Evolutionary conservation across 2,329 filamentous ascomycete species (phyloP), one percentile per base, ranked within the genome.

Genomic region (Rhynchosporium secalis): DNA sequence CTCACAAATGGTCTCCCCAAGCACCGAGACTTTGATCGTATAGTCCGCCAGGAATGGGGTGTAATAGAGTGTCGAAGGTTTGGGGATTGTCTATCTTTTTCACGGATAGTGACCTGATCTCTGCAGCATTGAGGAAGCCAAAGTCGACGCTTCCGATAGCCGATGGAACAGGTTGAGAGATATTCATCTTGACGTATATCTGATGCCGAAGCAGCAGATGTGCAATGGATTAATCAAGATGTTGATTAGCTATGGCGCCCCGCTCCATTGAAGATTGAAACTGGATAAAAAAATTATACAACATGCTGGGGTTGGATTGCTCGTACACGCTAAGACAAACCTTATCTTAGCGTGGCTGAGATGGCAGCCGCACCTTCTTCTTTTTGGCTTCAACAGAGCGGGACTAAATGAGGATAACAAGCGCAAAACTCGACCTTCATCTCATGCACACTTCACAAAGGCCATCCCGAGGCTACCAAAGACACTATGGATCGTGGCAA

Each of bases 11-110:
- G 73, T 96, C 92, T 54, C 90, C 87, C 83, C 92, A 96, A 58
- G 94, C 91, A 36, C 95, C 95, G 64, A 99, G 82, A 52, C 94
- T 93, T 61, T 91, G 86, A 76, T 97, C 95, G 74, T 99, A 96
- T 8, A 99, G 83, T 75, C 95, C 95, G 63, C 92, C 92, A 13
- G 92, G 90, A 9, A 96, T 85, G 7, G 94, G 93, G 71, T 96
- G 93, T 68, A 96, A 83, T 61, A 97, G 85, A 62, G 86, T 92
- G 77, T 98, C 95, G 76, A 98, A 95, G n/a, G 95, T 96, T 69
- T 85, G 91, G 57, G 92, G 89, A 79, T 96, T 96, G 73, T 96
- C 90, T 71, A 99, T 96, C 77, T 88, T 87, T 80, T 95, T 95
- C 69, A 97, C 95, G 8, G 95, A 99, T 71, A 98, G 86, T 65